These are phyloP conservation scores for Toxoplasma gondii DNA, from an alignment of 169 alveolate genomes.

Conservation along the genomic window DNA sequence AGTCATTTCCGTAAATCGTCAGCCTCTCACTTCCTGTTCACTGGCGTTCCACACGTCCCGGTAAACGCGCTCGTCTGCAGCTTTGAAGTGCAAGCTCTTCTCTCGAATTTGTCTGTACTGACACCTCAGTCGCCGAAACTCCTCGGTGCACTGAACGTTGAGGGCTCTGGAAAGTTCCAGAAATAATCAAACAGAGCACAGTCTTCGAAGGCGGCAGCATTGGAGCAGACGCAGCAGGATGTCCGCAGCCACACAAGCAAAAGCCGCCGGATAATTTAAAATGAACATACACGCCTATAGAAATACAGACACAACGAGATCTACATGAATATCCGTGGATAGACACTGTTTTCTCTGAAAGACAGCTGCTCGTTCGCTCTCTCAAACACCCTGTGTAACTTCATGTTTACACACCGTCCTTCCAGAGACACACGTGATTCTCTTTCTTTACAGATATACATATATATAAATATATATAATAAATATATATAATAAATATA, in stretches of 20 bases:
- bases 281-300: not conserved
- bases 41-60: not conserved
- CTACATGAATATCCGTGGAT: too few species aligned
- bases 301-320: too few species aligned
- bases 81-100: not conserved
- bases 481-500: too few species aligned
- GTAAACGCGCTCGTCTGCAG: not conserved
- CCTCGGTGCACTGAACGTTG: constrained; percentile 1
- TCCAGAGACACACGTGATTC: too few species aligned
- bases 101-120: not conserved
- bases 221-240: not conserved
- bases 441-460: not conserved
- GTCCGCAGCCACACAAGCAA: not conserved
- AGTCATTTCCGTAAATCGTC: too few species aligned
- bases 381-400: too few species aligned
- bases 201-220: not conserved
- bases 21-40: not conserved
- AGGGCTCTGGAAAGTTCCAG: not conserved
- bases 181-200: not conserved
- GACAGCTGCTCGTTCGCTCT: too few species aligned
- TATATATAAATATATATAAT: too few species aligned
- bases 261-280: not conserved
- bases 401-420: too few species aligned
- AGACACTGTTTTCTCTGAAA: too few species aligned
- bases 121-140: not conserved